Conservation (phyloP, 768 basidiomycete species). For the Leccinum subgranulosum region DNA sequence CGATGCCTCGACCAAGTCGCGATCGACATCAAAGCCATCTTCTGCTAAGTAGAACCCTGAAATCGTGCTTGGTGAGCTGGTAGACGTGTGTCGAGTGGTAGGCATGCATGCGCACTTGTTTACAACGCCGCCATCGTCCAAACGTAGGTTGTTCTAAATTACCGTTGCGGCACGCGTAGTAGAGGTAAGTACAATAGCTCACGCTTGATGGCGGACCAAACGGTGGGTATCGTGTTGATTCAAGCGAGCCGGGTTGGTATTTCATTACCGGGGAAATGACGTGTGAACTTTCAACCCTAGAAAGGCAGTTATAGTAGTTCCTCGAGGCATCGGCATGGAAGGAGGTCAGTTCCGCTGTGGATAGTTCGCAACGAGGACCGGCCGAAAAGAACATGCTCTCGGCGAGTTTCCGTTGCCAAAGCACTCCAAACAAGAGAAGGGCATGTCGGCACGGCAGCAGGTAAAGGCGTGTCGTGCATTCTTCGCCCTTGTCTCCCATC, state of each 20-base stretch:
- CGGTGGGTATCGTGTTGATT: conserved; percentile 20
- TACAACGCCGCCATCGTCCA: conserved; percentile 1
- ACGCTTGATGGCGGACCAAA: conserved; percentile 3
- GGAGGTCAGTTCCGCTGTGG: conserved; percentile 18
- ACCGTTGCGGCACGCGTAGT: conserved; percentile 10
- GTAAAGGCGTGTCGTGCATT: conserved; percentile 36
- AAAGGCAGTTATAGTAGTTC: conserved; percentile 23
- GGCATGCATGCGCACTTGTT: not conserved
- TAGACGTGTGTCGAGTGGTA: not conserved
- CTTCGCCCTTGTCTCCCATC: conserved; percentile 38
- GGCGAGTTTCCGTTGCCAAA: conserved; percentile 23
- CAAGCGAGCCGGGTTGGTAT: conserved; percentile 4
- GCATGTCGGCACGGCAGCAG: conserved; percentile 33
- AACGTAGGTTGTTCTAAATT: conserved; percentile 15
- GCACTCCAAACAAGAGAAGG: conserved; percentile 29
- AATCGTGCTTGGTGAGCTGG: conserved; percentile 1
- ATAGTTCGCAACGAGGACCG: conserved; percentile 26
- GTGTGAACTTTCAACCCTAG: conserved; percentile 12
- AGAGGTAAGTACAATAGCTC: not conserved
- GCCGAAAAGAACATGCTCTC: conserved; percentile 12
- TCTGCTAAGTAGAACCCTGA: not conserved
- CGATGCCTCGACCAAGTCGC: not conserved
- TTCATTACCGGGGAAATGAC: conserved; percentile 27
- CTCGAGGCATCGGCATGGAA: conserved; percentile 31
- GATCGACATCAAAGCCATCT: not conserved